Base-by-base conservation (phyloP, 2,329 filamentous ascomycete genomes). In the Lojkania enalia region DNA sequence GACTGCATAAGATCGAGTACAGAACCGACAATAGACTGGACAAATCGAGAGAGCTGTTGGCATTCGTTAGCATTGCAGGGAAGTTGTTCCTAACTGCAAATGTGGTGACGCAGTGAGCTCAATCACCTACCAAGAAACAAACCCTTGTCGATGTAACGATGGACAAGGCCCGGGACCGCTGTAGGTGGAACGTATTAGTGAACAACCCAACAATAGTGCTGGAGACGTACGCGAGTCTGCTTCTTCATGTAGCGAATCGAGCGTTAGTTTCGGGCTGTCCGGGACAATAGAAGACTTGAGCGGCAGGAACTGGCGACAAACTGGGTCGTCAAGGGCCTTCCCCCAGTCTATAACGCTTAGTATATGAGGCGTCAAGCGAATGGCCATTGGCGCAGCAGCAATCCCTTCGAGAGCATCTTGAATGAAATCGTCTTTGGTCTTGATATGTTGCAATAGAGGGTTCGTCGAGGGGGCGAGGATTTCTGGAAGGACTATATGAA, bases 141-240 rank as follows among this genome's bases (percentile, higher is more conserved):
- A 2, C 78, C 82, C 61, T 82, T 84, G 47, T 84, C 81, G 0
- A 77, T 77, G 58, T 86, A 86, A n/a, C 82, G 74, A 60, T 85
- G 82, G 2, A 85, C 80, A 2, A 85, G 63, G 0, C 80, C 81
- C 13, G 73, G 68, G 2, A 83, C 79, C 0, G 79, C 57, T 64
- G 35, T 9, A 13, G 5, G 27, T 55, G 21, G 27, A 39, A 15
- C 9, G 9, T 33, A 33, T 11, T 7, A 33, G 9, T 33, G 15
- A 15, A 11, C 7, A 11, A 11, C n/a, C 7, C 23, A 33, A 7
- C 14, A 39, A n/a, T 9, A 20, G 5, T 9, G 7, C 3, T 15
- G 12, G 19, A 23, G 11, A 16, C 57, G 12, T 48, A 65, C 61
- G 78, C 5, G 75, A 79, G 52, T 85, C 80, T 3, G 68, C 66